phyloP scores from a whole-genome alignment of 352 stramenopile species.

The Pythium periplocum region DNA sequence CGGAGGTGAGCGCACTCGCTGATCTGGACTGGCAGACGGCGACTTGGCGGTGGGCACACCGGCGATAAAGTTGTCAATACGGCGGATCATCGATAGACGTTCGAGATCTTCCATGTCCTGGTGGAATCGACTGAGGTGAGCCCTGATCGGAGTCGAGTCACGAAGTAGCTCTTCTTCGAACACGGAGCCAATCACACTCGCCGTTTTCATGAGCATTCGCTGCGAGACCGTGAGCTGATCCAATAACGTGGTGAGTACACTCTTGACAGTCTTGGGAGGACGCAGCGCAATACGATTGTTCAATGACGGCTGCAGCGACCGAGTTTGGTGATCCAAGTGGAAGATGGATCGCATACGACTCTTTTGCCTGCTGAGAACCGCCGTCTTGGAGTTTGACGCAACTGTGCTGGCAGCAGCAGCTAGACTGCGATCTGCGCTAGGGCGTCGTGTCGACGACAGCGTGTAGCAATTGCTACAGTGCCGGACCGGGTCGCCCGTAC shows the following conservation, averaged over 20 bases:
- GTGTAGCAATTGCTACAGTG: slow-evolving; percentile 78
- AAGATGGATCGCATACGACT: slow-evolving; percentile 62
- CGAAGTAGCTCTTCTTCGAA: slow-evolving; percentile 78
- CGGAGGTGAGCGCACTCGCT: slow-evolving; percentile 1
- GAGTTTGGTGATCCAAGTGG: slow-evolving; percentile 25
- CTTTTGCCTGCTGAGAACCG: slow-evolving; percentile 16
- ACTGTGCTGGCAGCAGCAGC: slow-evolving; percentile 18
- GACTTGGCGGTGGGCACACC: slow-evolving; percentile 29
- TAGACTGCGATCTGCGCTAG: slow-evolving; percentile 51
- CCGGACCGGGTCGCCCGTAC: slow-evolving; percentile 49
- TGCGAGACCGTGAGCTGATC: slow-evolving; percentile 82
- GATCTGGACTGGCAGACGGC: neutral
- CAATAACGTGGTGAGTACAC: slow-evolving; percentile 74
- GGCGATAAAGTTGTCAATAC: slow-evolving; percentile 72
- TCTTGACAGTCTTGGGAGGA: slow-evolving; percentile 76
- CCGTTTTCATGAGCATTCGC: slow-evolving; percentile 85
- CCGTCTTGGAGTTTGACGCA: neutral
- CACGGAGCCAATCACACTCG: slow-evolving; percentile 64
- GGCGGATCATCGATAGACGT: slow-evolving; percentile 69
- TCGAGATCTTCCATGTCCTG: slow-evolving; percentile 72
- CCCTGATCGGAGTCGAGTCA: slow-evolving; percentile 62
- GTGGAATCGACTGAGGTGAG: slow-evolving; percentile 56
- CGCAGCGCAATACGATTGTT: slow-evolving; percentile 67
- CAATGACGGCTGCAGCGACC: slow-evolving; percentile 28
- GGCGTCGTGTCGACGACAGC: slow-evolving; percentile 55